Evolutionary conservation across 345 rosid genomes (phyloP), one percentile per base, ranked within the genome.

Genomic region (Eutrema japonicum): DNA sequence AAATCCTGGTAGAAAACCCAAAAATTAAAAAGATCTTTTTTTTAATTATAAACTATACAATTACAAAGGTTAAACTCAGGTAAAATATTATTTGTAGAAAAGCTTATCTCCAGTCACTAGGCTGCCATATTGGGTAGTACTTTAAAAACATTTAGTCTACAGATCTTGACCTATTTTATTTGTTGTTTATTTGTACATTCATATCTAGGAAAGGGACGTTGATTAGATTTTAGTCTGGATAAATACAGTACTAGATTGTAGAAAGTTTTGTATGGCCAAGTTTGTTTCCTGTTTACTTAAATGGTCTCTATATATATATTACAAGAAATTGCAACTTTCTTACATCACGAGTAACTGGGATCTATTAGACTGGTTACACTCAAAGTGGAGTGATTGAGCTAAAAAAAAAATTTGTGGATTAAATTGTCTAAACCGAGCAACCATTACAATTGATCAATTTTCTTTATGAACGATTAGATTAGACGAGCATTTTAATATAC

Each of bases 121-220:
- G 52, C 36, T 56, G 42, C 49, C 14, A 38, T 37, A 37, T 65
- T 65, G 35, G 60, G 59, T 54, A 37, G 50, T 66, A 73, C 72
- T 65, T 73, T 29, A 0, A 30, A 73, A 66, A 37, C 14, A 66
- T 73, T 58, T 11, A 58, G 68, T 67, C 78, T 50, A 67, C 48
- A 33, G 48, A 59, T 58, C 27, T 67, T 38, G 10, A 65, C 64
- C 49, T 74, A 42, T 48, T 65, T 32, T 42, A 33, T 71, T 61
- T 64, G 5, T 72, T 73, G 57, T 73, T 64, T 36, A 73, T 48
- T 66, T 41, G 40, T 66, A 22, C 53, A 30, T 58, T 58, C 46
- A 73, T n/a, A 8, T 54, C 45, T 35, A 27, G 11, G 61, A 74
- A 41, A 49, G 10, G 10, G 61, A 57, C 54, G 5, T 66, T 74